phyloP scores from a whole-genome alignment of 2,329 filamentous ascomycete genomes.

The Colletotrichum sp. region DNA sequence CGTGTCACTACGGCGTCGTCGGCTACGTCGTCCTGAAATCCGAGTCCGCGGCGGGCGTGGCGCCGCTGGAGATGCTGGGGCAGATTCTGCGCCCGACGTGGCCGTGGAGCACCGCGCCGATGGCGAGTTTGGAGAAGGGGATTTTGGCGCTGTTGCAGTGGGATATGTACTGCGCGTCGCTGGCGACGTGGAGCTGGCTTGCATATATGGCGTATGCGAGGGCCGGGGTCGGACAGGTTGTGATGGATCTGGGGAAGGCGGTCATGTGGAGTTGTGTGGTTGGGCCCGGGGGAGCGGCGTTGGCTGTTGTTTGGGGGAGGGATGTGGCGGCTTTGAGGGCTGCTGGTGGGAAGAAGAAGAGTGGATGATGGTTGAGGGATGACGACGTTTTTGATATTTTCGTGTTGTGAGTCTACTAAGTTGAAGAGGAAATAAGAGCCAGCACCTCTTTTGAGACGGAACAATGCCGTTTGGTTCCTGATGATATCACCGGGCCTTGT shows the following conservation, averaged over 20 bases:
- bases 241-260: background rate
- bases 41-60: background rate
- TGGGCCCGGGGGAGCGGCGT: slow-evolving; percentile 22
- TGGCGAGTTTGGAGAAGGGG: slow-evolving; percentile 17
- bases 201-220: slow-evolving; percentile 13
- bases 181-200: slow-evolving; percentile 10
- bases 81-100: slow-evolving; percentile 16
- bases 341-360: background rate
- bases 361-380: too few relatives aligned
- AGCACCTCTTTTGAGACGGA: too few relatives aligned
- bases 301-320: slow-evolving; percentile 25
- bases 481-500: too few relatives aligned
- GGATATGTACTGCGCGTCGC: slow-evolving; percentile 25
- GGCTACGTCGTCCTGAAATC: background rate
- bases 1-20: slow-evolving; percentile 4
- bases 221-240: background rate
- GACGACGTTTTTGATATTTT: too few relatives aligned
- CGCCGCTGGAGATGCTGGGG: background rate
- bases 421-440: too few relatives aligned
- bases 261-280: slow-evolving; percentile 6
- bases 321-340: slow-evolving; percentile 6
- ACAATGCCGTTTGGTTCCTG: too few relatives aligned
- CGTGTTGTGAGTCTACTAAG: too few relatives aligned
- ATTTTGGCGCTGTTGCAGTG: slow-evolving; percentile 24
- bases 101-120: background rate